Conservation (phyloP, 2,329 filamentous ascomycete species). For the Microcyclosporella mali region DNA sequence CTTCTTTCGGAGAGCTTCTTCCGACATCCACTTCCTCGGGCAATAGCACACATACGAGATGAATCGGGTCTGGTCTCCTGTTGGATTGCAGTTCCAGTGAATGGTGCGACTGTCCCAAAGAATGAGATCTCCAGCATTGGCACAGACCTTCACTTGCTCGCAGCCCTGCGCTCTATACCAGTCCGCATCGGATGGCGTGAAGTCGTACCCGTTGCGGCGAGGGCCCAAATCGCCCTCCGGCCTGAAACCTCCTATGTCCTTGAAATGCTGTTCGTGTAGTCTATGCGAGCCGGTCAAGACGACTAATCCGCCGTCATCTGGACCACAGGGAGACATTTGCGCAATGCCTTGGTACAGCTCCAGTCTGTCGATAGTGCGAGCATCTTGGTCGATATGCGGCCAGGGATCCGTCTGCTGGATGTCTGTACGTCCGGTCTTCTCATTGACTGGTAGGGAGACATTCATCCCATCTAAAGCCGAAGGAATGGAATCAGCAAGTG, state of each 20-base stretch:
- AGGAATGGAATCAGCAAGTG: no score
- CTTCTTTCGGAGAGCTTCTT: conserved; percentile 15
- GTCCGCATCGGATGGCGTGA: conserved; percentile 27
- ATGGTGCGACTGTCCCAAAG: conserved; percentile 37
- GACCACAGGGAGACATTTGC: conserved; percentile 37
- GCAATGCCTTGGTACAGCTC: conserved; percentile 22
- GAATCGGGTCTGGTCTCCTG: conserved; percentile 14
- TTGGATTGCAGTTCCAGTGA: conserved; percentile 36
- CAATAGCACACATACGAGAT: conserved; percentile 21
- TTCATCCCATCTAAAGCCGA: conserved; percentile 25
- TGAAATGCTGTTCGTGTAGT: conserved; percentile 42
- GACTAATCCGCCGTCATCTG: conserved; percentile 43
- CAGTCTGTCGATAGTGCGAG: conserved; percentile 14
- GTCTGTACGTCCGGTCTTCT: conserved; percentile 13
- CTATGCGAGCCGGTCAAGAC: conserved; percentile 39
- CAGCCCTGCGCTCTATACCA: conserved; percentile 21
- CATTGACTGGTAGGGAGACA: conserved; percentile 18
- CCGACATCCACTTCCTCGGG: conserved; percentile 11
- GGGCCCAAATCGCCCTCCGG: conserved; percentile 14
- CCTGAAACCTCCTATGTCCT: conserved; percentile 26
- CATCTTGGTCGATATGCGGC: conserved; percentile 20
- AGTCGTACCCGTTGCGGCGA: conserved; percentile 30
- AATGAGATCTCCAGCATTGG: conserved; percentile 23
- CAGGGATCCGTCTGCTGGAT: conserved; percentile 11
- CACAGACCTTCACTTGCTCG: conserved; percentile 19